A percentile compares a stretch with the other conserved stretches of the same genome.
These are phyloP conservation scores for Megacollybia platyphylla DNA, from an alignment of 1,284 basidiomycete genomes.

Conservation along the genomic window DNA sequence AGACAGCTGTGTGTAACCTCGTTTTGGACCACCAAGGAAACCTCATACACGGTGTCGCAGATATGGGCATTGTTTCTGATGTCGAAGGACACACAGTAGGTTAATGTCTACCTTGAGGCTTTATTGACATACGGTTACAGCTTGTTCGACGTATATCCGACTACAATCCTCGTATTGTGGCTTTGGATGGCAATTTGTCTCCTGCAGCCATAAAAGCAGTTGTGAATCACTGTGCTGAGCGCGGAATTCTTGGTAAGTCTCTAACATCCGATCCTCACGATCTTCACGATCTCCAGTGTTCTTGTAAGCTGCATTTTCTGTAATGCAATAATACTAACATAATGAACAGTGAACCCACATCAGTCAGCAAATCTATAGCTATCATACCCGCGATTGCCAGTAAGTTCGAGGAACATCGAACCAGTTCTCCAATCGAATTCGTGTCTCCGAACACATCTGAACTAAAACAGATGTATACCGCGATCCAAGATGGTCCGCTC, in stretches of 20 bases:
- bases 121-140: conserved; percentile 13
- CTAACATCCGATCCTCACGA: background rate
- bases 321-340: background rate
- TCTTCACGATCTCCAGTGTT: conserved; percentile 27
- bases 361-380: conserved; percentile 61
- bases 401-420: conserved; percentile 8
- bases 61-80: conserved; percentile 69
- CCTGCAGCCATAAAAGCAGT: conserved; percentile 38
- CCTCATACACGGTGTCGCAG: conserved; percentile 78
- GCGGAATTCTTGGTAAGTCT: conserved; percentile 43
- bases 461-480: conserved; percentile 52
- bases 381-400: conserved; percentile 53
- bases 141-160: conserved; percentile 27
- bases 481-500: conserved; percentile 28
- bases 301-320: conserved; percentile 30
- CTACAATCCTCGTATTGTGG: conserved; percentile 49
- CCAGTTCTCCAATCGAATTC: conserved; percentile 43
- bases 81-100: conserved; percentile 14
- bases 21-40: conserved; percentile 64
- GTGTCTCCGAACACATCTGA: conserved; percentile 76
- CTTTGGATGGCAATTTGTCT: conserved; percentile 75
- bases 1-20: conserved; percentile 79
- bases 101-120: conserved; percentile 1
- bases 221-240: conserved; percentile 32
- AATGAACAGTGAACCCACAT: conserved; percentile 72